Percentiles rank a stretch among this genome's conserved stretches.
Conservation (phyloP, 2,329 filamentous ascomycete genomes). For the Ophiostoma sp. region DNA sequence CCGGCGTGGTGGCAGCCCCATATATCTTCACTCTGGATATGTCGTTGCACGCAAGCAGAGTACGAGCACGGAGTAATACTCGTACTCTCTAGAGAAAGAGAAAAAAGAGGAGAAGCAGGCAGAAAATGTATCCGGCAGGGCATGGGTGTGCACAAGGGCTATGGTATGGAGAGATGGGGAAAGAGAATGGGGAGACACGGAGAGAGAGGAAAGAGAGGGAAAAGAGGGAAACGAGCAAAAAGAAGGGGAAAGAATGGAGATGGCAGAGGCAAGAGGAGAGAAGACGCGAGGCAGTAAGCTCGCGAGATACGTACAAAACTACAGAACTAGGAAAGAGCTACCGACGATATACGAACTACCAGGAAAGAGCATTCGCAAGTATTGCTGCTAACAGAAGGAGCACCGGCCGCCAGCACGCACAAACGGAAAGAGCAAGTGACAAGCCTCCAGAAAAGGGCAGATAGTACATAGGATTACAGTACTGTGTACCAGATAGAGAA, state of each 20-base stretch:
- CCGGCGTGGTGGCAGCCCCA: not conserved
- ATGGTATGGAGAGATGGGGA: not conserved
- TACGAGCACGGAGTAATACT: not conserved
- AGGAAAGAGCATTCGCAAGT: not conserved
- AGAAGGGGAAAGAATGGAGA: not conserved
- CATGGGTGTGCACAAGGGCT: not conserved
- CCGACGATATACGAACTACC: not conserved
- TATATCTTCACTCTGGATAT: not conserved
- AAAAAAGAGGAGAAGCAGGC: not conserved
- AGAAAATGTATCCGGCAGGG: not conserved
- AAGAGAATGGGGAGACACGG: too few relatives aligned
- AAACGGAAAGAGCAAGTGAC: not conserved
- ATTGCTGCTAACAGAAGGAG: not conserved
- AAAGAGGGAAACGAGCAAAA: not conserved
- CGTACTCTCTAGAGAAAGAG: not conserved
- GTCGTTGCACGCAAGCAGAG: constrained; percentile 6
- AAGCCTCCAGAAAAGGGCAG: not conserved
- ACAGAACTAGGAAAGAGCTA: not conserved
- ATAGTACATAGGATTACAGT: too few relatives aligned
- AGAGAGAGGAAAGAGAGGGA: not conserved
- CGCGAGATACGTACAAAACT: not conserved
- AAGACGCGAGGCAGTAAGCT: not conserved
- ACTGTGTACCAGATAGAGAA: too few relatives aligned
- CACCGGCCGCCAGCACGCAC: not conserved
- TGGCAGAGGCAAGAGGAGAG: not conserved